Base-by-base conservation (phyloP, 768 basidiomycete genomes). In the Leccinum subtestaceum region DNA sequence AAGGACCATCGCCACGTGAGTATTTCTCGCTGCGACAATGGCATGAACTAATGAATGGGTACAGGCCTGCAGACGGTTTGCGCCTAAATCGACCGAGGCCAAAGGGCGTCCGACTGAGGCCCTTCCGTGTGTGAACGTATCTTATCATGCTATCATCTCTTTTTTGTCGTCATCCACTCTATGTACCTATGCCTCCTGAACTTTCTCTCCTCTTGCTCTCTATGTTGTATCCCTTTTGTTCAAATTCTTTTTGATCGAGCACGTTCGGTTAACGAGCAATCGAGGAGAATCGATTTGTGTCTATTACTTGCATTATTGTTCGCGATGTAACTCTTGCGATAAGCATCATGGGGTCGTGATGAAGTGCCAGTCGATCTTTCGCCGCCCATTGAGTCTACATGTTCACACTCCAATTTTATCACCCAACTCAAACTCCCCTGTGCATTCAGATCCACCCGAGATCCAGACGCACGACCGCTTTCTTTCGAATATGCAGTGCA, bases 1-100 rank as follows among this genome's bases (percentile, higher is more conserved):
- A 67, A 67, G 77, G 62, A 61, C 68, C 32, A 29, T 83, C 57
- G 79, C 77, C 72, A 86, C 81, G 89, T 90, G 69, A 64, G 86
- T 83, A 4, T 25, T 15, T 12, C 12, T 5, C 52, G 4, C 17
- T 31, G 48, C 5, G 21, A 55, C 4, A 58, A 47, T 19, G n/a
- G 15, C 27, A 21, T 36, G 1, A 10, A 19, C 19, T 11, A 25
- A 32, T 52, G 48, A 52, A 29, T 31, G 19, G 23, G 15, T 58
- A 40, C 56, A 81, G 80, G 36, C 72, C 78, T 9, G 64, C 71
- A n/a, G 76, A 78, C 59, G 72, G 72, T 15, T 69, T 80, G 25
- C 72, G 81, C 62, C 68, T 81, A 56, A 77, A 73, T 60, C 77
- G 80, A 31, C 81, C 81, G 13, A 74, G 80, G 48, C 80, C 80